Conservation (phyloP, 345 rosid genomes). For the Syzygium jambos region DNA sequence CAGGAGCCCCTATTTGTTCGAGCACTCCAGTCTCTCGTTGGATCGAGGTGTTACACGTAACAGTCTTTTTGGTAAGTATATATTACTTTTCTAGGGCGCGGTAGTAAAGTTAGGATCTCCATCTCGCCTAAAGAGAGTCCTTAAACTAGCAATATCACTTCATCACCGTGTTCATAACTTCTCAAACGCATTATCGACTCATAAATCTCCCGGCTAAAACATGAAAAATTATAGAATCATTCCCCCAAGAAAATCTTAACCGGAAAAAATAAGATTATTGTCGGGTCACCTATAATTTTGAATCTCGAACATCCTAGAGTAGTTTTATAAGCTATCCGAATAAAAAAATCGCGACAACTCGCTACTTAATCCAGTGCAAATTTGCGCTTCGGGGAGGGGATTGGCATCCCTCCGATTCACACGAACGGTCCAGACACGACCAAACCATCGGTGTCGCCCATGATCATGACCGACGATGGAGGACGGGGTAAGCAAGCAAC, state of each 20-base stretch:
- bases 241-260: rapidly evolving
- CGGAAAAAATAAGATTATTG: background rate
- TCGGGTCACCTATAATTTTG: background rate
- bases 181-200: background rate
- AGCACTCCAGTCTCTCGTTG: no score
- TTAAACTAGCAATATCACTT: background rate
- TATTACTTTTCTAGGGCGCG: background rate
- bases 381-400: background rate
- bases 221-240: background rate
- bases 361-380: background rate
- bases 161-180: background rate
- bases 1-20: no score
- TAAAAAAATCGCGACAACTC: no score
- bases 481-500: background rate
- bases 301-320: no score
- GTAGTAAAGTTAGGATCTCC: background rate
- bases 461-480: background rate
- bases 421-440: background rate
- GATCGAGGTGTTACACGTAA: background rate
- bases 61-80: no score
- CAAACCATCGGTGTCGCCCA: background rate
- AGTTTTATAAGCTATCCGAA: background rate
- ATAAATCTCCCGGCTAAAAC: rapidly evolving
- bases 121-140: background rate
- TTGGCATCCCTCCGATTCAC: background rate